phyloP scores from a whole-genome alignment of 1,284 basidiomycete genomes.

The Leccinum pseudoinsigne region DNA sequence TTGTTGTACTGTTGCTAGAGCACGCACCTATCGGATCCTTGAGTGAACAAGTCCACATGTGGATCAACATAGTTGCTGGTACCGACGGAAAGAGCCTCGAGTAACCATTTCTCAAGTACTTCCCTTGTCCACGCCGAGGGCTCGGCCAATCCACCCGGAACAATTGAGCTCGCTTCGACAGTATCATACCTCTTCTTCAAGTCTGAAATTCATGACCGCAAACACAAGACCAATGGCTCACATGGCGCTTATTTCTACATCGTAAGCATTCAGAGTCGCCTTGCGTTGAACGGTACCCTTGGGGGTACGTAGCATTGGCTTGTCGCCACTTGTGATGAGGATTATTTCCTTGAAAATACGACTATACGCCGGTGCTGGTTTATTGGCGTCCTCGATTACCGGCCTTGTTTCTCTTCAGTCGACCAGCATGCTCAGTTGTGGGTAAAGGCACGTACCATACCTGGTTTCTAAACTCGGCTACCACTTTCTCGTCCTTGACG shows the following conservation, averaged over 20 bases:
- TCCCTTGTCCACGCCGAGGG: not conserved
- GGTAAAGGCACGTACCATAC: not conserved
- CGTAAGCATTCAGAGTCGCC: not conserved
- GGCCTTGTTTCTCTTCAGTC: not conserved
- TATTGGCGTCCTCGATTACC: not conserved
- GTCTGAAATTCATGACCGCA: not conserved
- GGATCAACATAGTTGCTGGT: not conserved
- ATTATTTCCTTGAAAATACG: slow-evolving; percentile 1
- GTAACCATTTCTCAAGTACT: not conserved
- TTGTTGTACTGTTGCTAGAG: not conserved
- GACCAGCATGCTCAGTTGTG: not conserved
- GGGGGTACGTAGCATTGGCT: not conserved
- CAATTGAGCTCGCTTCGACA: not conserved
- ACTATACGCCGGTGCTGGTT: not conserved
- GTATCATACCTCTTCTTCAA: not conserved
- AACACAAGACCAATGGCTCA: not conserved
- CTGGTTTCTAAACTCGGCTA: not conserved
- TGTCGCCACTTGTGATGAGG: not conserved
- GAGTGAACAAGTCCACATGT: not conserved
- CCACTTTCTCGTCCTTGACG: not conserved
- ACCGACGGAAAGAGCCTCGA: not conserved
- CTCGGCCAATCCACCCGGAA: not conserved
- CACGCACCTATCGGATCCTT: slow-evolving; percentile 7
- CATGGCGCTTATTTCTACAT: not conserved
- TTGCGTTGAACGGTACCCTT: not conserved